Evolutionary conservation across 1,284 basidiomycete genomes (phyloP), one percentile per base, ranked within the genome.

Genomic region (Cerrena zonata): DNA sequence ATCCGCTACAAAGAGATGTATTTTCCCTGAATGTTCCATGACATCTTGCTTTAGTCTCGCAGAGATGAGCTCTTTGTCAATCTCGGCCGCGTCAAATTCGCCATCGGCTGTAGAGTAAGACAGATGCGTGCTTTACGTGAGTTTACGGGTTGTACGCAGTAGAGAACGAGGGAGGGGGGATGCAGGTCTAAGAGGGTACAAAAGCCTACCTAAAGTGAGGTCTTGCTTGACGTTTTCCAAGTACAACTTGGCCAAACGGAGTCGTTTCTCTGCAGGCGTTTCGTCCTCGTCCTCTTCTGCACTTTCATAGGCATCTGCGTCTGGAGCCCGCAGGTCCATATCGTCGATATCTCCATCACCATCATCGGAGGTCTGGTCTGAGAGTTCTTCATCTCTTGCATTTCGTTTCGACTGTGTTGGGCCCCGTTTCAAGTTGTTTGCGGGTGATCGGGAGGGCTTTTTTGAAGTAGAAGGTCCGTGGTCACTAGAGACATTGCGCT

Each of bases 231-330:
- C 83, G 52, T 79, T 86, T 52, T 94, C 84, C 42, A 99, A 71
- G 68, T 99, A 98, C 56, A 94, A 70, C 65, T 92, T 88, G 2
- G 95, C 94, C 23, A 99, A 71, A 52, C 96, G 73, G 11, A 99
- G 75, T 52, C 95, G 74, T 69, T 99, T 98, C 75, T 95, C 86
- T 0, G 93, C 94, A 0, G 94, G 92, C 1, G 94, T 98, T 74
- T 99, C 92, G 58, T 86, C 78, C 54, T 85, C 80, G 57, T 91
- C 84, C 60, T 93, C 91, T 47, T 92, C 90, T 4, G 76, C 84
- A 61, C 83, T 86, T 42, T 75, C 77, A 22, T 67, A 67, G 41
- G 63, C 63, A 49, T 73, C 75, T 1, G 77, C 74, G 48, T 85
- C 83, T 19, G 74, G 71, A 12, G 70, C 79, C 40, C 80, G 72